Percentiles rank a stretch among this genome's conserved stretches.
phyloP scores from a whole-genome alignment of 2,329 filamentous ascomycete species.

The Mycosphaerella arachidis region DNA sequence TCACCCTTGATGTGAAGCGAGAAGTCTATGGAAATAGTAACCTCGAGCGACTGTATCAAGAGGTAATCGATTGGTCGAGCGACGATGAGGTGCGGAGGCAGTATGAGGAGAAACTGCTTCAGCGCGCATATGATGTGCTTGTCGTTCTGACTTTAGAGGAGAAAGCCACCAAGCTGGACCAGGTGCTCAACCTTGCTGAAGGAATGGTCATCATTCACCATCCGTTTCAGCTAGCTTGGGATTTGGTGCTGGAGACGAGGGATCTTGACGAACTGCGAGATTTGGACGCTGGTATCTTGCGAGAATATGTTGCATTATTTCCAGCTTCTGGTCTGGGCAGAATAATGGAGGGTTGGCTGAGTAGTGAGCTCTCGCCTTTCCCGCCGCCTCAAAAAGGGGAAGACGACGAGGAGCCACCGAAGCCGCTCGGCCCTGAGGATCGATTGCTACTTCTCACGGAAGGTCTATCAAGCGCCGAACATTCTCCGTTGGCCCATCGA shows the following conservation, averaged over 20 bases:
- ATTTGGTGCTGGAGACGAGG: constrained; percentile 83
- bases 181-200: constrained; percentile 70
- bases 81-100: constrained; percentile 79
- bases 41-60: constrained; percentile 73
- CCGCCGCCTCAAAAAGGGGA: constrained; percentile 55
- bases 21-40: constrained; percentile 74
- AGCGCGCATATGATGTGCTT: constrained; percentile 74
- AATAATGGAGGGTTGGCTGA: constrained; percentile 75
- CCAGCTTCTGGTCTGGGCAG: constrained; percentile 77
- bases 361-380: constrained; percentile 80
- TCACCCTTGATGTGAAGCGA: constrained; percentile 79
- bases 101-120: constrained; percentile 86
- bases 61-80: constrained; percentile 82
- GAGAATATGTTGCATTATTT: constrained; percentile 78
- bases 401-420: constrained; percentile 49
- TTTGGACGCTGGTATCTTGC: constrained; percentile 72
- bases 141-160: constrained; percentile 61
- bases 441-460: constrained; percentile 73
- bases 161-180: constrained; percentile 66
- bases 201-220: constrained; percentile 98
- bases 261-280: constrained; percentile 70
- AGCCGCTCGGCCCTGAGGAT: constrained; percentile 67
- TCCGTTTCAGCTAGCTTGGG: constrained; percentile 84
- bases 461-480: constrained; percentile 45
- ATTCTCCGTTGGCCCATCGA: constrained; percentile 77